Evolutionary conservation across 2,329 filamentous ascomycete genomes (phyloP).

Genomic region (Ascochyta lentis): DNA sequence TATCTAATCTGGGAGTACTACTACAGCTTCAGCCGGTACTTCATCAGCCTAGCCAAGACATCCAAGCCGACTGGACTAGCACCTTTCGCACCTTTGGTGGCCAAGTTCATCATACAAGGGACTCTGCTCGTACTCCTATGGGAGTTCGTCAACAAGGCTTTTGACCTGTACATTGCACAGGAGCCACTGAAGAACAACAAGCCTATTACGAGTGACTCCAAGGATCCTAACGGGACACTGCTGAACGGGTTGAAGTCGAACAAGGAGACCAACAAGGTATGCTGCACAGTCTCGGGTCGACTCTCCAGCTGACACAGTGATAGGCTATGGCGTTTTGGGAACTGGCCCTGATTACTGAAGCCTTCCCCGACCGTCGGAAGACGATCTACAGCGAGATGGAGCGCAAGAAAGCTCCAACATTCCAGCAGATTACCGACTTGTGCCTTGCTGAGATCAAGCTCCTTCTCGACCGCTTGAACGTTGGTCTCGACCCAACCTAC

Average conservation of each 20-base stretch:
- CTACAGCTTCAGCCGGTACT: conserved; percentile 71
- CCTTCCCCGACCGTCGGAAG: conserved; percentile 76
- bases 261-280: conserved; percentile 75
- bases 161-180: conserved; percentile 79
- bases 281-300: conserved; percentile 21
- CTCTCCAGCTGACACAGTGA: conserved; percentile 2
- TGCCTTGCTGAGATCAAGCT: conserved; percentile 73
- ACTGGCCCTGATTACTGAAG: conserved; percentile 77
- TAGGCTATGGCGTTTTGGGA: conserved; percentile 92
- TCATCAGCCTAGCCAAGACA: conserved; percentile 77
- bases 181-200: conserved; percentile 84
- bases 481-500: conserved; percentile 44
- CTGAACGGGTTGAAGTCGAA: conserved; percentile 83
- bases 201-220: conserved; percentile 83
- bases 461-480: conserved; percentile 71
- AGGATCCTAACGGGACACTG: conserved; percentile 89
- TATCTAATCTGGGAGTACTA: conserved; percentile 57
- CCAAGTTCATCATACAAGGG: conserved; percentile 62
- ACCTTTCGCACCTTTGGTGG: conserved; percentile 62
- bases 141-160: conserved; percentile 77
- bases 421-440: conserved; percentile 76
- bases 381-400: conserved; percentile 88
- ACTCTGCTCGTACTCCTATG: conserved; percentile 74
- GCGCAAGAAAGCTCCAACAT: conserved; percentile 77
- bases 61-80: conserved; percentile 64